A percentile compares a stretch with the other conserved stretches of the same genome.
These are phyloP conservation scores for Pseudopithomyces chartarum DNA, from an alignment of 2,329 filamentous ascomycete species.

Conservation along the genomic window DNA sequence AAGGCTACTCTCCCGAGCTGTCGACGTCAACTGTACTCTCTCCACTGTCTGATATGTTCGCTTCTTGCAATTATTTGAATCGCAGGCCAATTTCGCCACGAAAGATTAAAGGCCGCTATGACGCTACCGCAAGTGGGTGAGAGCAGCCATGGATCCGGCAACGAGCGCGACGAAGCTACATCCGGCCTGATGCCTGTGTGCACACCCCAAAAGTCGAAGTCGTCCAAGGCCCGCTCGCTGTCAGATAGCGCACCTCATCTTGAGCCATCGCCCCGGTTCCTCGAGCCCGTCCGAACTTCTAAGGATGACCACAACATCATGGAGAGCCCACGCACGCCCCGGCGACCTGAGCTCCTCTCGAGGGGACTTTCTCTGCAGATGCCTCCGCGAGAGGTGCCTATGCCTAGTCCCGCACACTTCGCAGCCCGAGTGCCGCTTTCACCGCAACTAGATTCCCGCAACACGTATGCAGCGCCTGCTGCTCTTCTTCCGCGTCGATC, in stretches of 20 bases:
- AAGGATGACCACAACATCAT: slow-evolving; percentile 54
- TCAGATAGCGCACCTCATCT: slow-evolving; percentile 51
- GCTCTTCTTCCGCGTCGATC: slow-evolving; percentile 89
- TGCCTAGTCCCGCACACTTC: slow-evolving; percentile 55
- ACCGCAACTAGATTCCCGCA: slow-evolving; percentile 82
- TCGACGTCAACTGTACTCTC: slow-evolving; percentile 3
- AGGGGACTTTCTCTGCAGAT: slow-evolving; percentile 74
- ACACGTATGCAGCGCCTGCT: slow-evolving; percentile 84
- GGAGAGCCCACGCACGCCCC: slow-evolving; percentile 64
- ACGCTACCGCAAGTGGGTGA: slow-evolving; percentile 22
- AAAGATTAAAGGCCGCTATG: slow-evolving; percentile 29
- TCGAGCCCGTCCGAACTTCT: slow-evolving; percentile 43
- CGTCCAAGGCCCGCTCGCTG: slow-evolving; percentile 50
- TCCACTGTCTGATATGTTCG: slow-evolving; percentile 30
- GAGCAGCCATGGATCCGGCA: slow-evolving; percentile 18
- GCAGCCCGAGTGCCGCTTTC: slow-evolving; percentile 72
- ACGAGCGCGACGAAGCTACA: slow-evolving; percentile 26
- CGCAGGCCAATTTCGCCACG: slow-evolving; percentile 16
- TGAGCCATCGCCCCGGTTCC: slow-evolving; percentile 53
- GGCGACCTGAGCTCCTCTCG: slow-evolving; percentile 65
- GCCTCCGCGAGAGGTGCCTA: slow-evolving; percentile 58
- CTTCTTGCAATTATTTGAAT: slow-evolving; percentile 10
- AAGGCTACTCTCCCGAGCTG: background rate
- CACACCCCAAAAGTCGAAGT: slow-evolving; percentile 44
- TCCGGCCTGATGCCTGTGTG: slow-evolving; percentile 22